phyloP scores from a whole-genome alignment of 345 rosid species.

The Ceriops decandra region DNA sequence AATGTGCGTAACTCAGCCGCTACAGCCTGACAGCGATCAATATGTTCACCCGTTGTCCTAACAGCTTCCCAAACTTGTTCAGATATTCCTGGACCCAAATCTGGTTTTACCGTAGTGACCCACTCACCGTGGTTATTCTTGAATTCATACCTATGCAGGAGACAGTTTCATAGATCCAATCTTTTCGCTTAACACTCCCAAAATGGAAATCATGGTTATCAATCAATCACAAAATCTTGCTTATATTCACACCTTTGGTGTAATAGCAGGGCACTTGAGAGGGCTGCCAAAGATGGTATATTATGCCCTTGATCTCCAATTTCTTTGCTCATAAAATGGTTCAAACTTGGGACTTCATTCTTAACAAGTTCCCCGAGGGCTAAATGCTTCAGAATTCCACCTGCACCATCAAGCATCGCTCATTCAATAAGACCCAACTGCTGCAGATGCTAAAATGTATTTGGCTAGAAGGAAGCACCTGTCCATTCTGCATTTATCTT shows the following conservation, averaged over 20 bases:
- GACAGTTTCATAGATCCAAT: not conserved
- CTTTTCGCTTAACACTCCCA: not conserved
- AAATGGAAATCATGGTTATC: not conserved
- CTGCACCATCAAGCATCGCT: slow-evolving; percentile 29
- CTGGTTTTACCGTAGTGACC: slow-evolving; percentile 60
- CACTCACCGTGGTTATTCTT: slow-evolving; percentile 79
- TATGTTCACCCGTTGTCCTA: slow-evolving; percentile 39
- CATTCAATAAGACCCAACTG: not conserved
- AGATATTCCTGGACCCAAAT: slow-evolving; percentile 65
- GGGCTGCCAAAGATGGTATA: slow-evolving; percentile 70
- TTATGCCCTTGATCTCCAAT: slow-evolving; percentile 30
- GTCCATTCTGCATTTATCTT: not conserved
- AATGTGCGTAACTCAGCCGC: slow-evolving; percentile 51
- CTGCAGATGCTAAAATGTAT: not conserved
- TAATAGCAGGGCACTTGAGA: slow-evolving; percentile 63
- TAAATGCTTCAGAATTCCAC: slow-evolving; percentile 40
- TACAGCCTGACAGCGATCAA: slow-evolving; percentile 42
- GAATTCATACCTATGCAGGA: slow-evolving; percentile 59
- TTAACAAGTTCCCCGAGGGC: slow-evolving; percentile 56
- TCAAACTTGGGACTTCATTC: slow-evolving; percentile 64
- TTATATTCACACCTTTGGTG: slow-evolving; percentile 47
- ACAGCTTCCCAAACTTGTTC: slow-evolving; percentile 64
- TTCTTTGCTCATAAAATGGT: slow-evolving; percentile 50
- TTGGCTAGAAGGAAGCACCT: not conserved
- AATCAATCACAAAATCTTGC: not conserved